Evolutionary conservation across 2,329 filamentous ascomycete species (phyloP).

Genomic region (Colletotrichum chlorophyti): DNA sequence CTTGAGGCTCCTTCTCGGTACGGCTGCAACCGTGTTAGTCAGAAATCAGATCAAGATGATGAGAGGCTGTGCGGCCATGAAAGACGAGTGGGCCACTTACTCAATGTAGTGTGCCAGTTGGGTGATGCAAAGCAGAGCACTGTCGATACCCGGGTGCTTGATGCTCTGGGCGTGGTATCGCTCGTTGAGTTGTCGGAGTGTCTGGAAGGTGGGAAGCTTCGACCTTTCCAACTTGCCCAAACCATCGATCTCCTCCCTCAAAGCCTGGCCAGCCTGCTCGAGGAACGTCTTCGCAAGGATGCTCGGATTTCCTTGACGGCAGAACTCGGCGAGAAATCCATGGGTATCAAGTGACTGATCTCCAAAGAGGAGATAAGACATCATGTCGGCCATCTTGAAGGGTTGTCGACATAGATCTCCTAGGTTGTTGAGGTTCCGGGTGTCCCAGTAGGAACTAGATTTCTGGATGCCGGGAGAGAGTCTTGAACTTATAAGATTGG

Average conservation of each 20-base stretch:
- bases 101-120: conserved; percentile 75
- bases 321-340: conserved; percentile 64
- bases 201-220: conserved; percentile 67
- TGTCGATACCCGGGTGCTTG: conserved; percentile 69
- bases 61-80: not conserved
- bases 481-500: conserved; percentile 32
- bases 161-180: conserved; percentile 63
- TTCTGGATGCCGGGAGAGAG: conserved; percentile 22
- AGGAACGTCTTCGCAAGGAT: conserved; percentile 68
- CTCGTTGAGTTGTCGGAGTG: conserved; percentile 69
- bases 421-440: conserved; percentile 30
- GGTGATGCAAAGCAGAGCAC: conserved; percentile 67
- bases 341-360: conserved; percentile 75
- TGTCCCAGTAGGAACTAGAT: conserved; percentile 15
- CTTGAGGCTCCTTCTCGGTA: conserved; percentile 60
- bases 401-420: conserved; percentile 35
- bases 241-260: conserved; percentile 65
- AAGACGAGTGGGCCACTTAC: conserved; percentile 56
- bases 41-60: not conserved
- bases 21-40: conserved; percentile 49
- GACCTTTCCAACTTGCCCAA: conserved; percentile 63
- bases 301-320: conserved; percentile 51
- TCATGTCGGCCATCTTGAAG: conserved; percentile 51
- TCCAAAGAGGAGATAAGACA: conserved; percentile 70
- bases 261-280: conserved; percentile 60